Base-by-base conservation (phyloP, 2,329 filamentous ascomycete species). In the Fusarium caatingaense region DNA sequence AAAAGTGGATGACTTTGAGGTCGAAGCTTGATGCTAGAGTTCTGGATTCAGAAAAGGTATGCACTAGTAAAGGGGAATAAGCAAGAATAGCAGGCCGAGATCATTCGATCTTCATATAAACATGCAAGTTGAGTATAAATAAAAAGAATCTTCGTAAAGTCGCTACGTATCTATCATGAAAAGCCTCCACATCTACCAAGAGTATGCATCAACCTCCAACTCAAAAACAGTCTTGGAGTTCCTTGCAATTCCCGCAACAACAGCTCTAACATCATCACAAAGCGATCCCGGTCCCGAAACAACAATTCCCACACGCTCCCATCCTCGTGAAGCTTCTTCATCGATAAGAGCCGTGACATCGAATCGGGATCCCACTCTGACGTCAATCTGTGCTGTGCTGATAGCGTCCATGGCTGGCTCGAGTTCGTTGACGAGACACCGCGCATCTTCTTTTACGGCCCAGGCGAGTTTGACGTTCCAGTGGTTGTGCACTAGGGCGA, bases 201-300 rank as follows among this genome's bases (percentile, higher is more conserved):
- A 64, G 20, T 64, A 64, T 6, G 60, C 60, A 25, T 64, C 60
- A 20, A 64, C 60, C 3, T 64, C 60, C 9, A 64, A 60, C 5
- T 64, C 59, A n/a, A 64, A 64, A 1, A 64, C 15, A 25, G 58
- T 64, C 34, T 64, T 42, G 0, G 60, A 64, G 16, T 64, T 27
- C 4, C 60, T 42, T 3, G 58, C 58, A 25, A 64, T 64, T 0
- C 60, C 59, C 12, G 60, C 49, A n/a, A 64, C 59, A 6, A 56
- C 48, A 5, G 58, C 48, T 1, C 60, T 42, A 0, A 64, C 60
- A 8, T 63, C 42, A n/a, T 64, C 60, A 8, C 60, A 64, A 3
- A 64, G 20, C 10, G 60, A 64, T 20, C 60, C 60, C 2, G 60
- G 60, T 2, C 60, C 60, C 0, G 60, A 64, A 4, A 64, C 60